Evolutionary conservation across 495 filamentous ascomycete species (phyloP).

Genomic region (Hypoxylon subgilvum): DNA sequence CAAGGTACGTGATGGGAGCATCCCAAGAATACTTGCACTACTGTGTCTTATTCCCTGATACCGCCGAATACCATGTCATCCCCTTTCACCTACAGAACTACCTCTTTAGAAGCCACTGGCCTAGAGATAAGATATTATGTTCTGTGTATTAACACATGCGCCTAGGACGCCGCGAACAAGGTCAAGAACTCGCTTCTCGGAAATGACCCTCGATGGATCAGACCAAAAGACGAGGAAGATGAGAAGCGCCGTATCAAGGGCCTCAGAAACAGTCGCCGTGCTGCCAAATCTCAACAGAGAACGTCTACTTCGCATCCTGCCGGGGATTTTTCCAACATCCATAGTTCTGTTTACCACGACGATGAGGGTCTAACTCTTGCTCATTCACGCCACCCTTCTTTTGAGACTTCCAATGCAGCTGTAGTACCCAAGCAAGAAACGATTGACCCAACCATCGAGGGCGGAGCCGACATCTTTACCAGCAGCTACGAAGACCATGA

Average conservation of each 20-base stretch:
- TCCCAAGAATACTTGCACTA: too few species aligned
- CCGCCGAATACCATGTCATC: not conserved
- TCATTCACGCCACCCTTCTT: conserved; percentile 31
- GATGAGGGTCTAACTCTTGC: conserved; percentile 26
- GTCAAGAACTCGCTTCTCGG: conserved; percentile 54
- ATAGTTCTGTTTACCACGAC: conserved; percentile 1
- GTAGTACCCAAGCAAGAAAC: not conserved
- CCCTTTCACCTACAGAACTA: not conserved
- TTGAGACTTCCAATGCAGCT: conserved; percentile 8
- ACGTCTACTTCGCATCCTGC: not conserved
- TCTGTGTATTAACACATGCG: conserved; percentile 3
- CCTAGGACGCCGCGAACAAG: conserved; percentile 54
- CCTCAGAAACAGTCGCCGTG: conserved; percentile 38
- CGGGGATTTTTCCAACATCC: not conserved
- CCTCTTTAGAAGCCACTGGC: not conserved
- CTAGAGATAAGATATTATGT: not conserved
- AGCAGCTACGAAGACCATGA: not conserved
- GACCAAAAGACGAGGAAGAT: conserved; percentile 52
- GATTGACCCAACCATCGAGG: not conserved
- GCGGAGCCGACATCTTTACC: not conserved
- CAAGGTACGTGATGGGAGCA: conserved; percentile 35
- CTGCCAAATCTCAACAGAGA: conserved; percentile 15
- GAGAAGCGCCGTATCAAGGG: conserved; percentile 48
- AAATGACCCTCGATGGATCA: conserved; percentile 54
- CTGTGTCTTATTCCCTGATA: conserved; percentile 1